phyloP scores from a whole-genome alignment of 148 eudicot species.

The Salicornia ramosissima region DNA sequence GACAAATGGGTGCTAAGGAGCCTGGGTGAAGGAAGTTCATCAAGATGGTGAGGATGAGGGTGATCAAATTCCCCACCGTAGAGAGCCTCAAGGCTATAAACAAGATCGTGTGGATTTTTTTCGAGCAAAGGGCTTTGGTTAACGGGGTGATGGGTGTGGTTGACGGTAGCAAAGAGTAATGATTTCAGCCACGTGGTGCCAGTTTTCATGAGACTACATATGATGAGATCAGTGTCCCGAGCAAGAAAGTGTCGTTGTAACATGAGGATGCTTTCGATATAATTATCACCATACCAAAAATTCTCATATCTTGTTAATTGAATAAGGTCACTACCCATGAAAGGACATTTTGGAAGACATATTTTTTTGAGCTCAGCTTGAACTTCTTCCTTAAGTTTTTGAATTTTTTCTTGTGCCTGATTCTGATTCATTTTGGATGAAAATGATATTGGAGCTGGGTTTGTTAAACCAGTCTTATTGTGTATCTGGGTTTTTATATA shows the following conservation, averaged over 20 bases:
- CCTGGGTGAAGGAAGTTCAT: conserved; percentile 17
- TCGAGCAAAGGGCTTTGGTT: not conserved
- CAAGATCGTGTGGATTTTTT: not conserved
- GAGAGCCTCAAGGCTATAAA: conserved; percentile 1
- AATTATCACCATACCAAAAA: conserved; percentile 1
- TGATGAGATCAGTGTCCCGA: not conserved
- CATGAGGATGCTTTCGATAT: not conserved
- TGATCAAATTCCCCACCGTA: not conserved
- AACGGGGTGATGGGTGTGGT: not conserved
- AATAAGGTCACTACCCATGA: not conserved
- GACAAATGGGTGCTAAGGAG: conserved; percentile 17
- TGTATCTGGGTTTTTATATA: too few relatives aligned
- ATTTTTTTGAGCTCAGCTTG: not conserved
- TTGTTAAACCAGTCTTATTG: too few relatives aligned
- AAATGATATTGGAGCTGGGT: not conserved
- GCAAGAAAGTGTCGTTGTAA: not conserved
- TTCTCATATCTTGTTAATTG: not conserved
- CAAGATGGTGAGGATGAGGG: conserved; percentile 13
- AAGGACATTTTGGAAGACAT: not conserved
- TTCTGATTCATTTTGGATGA: not conserved
- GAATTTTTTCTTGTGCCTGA: not conserved
- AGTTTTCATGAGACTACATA: not conserved
- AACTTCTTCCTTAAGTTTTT: not conserved
- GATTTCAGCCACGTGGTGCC: conserved; percentile 5
- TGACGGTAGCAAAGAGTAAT: not conserved